Conservation (phyloP, 2,329 filamentous ascomycete species). For the Phoma sp. region DNA sequence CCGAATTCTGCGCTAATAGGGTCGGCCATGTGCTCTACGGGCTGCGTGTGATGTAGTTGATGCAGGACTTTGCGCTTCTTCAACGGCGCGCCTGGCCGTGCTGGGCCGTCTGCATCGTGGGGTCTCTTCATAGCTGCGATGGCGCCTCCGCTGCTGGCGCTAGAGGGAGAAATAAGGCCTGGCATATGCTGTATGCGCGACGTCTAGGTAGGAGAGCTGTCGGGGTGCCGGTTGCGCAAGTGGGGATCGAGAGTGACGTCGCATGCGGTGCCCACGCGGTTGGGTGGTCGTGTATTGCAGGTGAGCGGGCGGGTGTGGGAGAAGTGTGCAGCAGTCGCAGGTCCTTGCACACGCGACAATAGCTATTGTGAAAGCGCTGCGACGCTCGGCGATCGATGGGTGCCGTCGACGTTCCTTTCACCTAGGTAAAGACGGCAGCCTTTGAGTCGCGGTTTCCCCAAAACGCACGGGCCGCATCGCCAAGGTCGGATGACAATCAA, state of each 20-base stretch:
- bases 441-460: slow-evolving; percentile 28
- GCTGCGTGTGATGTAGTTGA: slow-evolving; percentile 45
- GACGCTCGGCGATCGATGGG: slow-evolving; percentile 11
- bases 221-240: slow-evolving; percentile 19
- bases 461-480: slow-evolving; percentile 24
- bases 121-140: slow-evolving; percentile 47
- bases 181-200: slow-evolving; percentile 39
- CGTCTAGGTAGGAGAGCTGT: slow-evolving; percentile 7
- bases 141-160: slow-evolving; percentile 41
- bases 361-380: slow-evolving; percentile 16
- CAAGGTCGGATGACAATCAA: slow-evolving; percentile 12
- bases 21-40: slow-evolving; percentile 41
- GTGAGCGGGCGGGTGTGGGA: slow-evolving; percentile 5
- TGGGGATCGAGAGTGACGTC: slow-evolving; percentile 20
- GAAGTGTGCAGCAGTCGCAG: slow-evolving; percentile 9
- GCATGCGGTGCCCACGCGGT: slow-evolving; percentile 15
- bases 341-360: slow-evolving; percentile 13
- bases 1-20: slow-evolving; percentile 44
- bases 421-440: slow-evolving; percentile 17
- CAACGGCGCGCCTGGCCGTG: slow-evolving; percentile 31
- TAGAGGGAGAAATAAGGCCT: slow-evolving; percentile 39
- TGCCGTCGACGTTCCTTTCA: slow-evolving; percentile 24
- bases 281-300: slow-evolving; percentile 5
- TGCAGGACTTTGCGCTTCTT: slow-evolving; percentile 48
- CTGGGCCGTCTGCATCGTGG: slow-evolving; percentile 28